Percentiles rank a stretch among this genome's conserved stretches.
Evolutionary conservation across 164 flowering plant genomes (phyloP).

Genomic region (Echeveria elegans): DNA sequence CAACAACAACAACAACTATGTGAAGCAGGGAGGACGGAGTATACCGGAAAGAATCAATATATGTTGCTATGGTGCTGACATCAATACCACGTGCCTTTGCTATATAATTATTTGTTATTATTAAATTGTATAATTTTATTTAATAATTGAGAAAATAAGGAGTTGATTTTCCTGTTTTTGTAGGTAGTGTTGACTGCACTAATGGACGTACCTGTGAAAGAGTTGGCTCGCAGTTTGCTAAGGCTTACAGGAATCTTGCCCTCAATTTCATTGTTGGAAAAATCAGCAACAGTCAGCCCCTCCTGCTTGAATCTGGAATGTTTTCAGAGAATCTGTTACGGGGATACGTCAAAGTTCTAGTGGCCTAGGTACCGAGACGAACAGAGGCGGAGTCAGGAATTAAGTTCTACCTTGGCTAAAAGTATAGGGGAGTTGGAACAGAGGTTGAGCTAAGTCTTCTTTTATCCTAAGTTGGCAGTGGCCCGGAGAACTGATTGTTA

Average conservation of each 20-base stretch:
- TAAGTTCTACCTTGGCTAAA: too few species aligned
- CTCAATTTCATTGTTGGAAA: conserved; percentile 42
- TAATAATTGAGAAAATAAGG: neutral
- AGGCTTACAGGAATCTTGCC: conserved; percentile 52
- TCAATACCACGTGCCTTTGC: too few species aligned
- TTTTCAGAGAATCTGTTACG: conserved; percentile 43
- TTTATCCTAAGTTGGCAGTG: conserved; percentile 45
- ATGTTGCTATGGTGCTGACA: too few species aligned
- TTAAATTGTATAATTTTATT: neutral
- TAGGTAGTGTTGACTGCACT: neutral
- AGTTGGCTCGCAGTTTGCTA: conserved; percentile 15
- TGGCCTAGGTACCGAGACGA: conserved; percentile 30
- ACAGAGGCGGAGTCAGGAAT: too few species aligned
- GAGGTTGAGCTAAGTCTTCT: too few species aligned
- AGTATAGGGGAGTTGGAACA: too few species aligned
- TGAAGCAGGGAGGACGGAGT: too few species aligned
- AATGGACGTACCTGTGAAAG: conserved; percentile 35
- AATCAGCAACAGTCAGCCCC: conserved; percentile 20
- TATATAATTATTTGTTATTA: too few species aligned
- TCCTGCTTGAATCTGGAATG: conserved; percentile 45
- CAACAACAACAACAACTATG: too few species aligned
- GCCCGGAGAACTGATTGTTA: conserved; percentile 36
- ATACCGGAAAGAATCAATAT: too few species aligned
- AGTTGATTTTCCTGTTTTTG: neutral
- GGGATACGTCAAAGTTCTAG: conserved; percentile 35